These are phyloP conservation scores for Metschnikowia cerradonensis DNA, from an alignment of 805 yeast species.

Conservation along the genomic window DNA sequence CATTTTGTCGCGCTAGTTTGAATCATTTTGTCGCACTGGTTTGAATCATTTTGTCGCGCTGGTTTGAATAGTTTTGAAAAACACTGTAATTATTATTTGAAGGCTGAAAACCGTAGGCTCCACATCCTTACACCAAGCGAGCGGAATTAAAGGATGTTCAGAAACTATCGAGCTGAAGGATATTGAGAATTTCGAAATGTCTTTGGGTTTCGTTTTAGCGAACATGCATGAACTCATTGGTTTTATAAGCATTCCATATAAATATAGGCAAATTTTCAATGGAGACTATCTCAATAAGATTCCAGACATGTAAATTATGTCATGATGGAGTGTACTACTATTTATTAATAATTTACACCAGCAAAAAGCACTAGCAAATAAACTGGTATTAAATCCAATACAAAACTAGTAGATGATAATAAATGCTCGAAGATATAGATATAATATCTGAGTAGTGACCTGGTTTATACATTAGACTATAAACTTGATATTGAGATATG, in stretches of 20 bases:
- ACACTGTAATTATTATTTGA: not conserved
- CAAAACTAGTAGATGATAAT: no score
- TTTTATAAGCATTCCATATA: not conserved
- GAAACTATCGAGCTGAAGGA: no score
- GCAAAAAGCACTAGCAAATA: not conserved
- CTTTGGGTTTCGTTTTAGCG: not conserved
- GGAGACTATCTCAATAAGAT: not conserved
- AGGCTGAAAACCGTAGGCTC: not conserved
- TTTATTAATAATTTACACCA: no score
- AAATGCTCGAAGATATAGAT: no score
- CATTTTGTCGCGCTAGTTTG: no score
- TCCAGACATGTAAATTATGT: not conserved
- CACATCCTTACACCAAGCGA: not conserved
- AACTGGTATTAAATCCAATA: not conserved
- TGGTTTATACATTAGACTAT: no score
- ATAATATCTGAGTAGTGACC: no score
- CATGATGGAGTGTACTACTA: not conserved
- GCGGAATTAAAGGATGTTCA: not conserved
- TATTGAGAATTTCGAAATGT: not conserved
- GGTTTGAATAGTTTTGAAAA: no score
- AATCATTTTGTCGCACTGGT: no score
- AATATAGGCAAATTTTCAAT: not conserved
- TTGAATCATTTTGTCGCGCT: no score
- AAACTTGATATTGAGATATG: no score
- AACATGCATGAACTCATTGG: no score